A percentile compares a stretch with the other conserved stretches of the same genome.
Evolutionary conservation across 768 basidiomycete genomes (phyloP).

Genomic region (Lyophyllum decastes): DNA sequence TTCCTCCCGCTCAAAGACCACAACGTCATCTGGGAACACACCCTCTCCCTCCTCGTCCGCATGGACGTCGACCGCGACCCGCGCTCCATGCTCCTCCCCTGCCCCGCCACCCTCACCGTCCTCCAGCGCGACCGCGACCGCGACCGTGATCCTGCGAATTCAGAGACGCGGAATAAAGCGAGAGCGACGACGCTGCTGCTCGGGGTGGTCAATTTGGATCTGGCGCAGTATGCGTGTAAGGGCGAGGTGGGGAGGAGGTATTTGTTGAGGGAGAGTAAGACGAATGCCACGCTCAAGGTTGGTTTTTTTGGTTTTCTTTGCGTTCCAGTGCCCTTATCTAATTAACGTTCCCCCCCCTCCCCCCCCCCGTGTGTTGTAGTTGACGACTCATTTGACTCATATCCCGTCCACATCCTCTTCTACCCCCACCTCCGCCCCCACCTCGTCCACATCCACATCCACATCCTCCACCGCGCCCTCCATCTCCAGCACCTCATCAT

Average conservation of each 20-base stretch:
- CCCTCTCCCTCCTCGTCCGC: constrained; percentile 58
- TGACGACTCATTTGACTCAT: constrained; percentile 56
- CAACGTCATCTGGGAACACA: constrained; percentile 60
- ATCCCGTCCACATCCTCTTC: constrained; percentile 3
- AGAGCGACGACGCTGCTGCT: constrained; percentile 44
- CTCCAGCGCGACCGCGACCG: too few relatives aligned
- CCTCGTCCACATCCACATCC: neutral
- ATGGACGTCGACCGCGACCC: constrained; percentile 57
- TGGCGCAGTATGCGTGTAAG: constrained; percentile 73
- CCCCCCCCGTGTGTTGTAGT: constrained; percentile 29
- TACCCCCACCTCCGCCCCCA: constrained; percentile 18
- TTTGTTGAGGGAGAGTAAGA: constrained; percentile 71
- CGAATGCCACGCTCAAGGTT: constrained; percentile 78
- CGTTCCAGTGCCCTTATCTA: too few relatives aligned
- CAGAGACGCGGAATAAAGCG: constrained; percentile 5
- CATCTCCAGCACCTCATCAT: neutral
- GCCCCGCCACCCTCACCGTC: constrained; percentile 66
- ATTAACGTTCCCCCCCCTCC: too few relatives aligned
- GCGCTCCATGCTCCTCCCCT: constrained; percentile 48
- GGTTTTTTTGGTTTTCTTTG: constrained; percentile 4
- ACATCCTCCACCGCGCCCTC: neutral
- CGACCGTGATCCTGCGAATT: constrained; percentile 60
- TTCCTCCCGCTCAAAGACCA: constrained; percentile 66
- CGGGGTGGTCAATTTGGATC: constrained; percentile 69
- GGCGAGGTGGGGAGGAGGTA: constrained; percentile 63